phyloP scores from a whole-genome alignment of 129 eudicot species.

The Kitagawia praeruptora region DNA sequence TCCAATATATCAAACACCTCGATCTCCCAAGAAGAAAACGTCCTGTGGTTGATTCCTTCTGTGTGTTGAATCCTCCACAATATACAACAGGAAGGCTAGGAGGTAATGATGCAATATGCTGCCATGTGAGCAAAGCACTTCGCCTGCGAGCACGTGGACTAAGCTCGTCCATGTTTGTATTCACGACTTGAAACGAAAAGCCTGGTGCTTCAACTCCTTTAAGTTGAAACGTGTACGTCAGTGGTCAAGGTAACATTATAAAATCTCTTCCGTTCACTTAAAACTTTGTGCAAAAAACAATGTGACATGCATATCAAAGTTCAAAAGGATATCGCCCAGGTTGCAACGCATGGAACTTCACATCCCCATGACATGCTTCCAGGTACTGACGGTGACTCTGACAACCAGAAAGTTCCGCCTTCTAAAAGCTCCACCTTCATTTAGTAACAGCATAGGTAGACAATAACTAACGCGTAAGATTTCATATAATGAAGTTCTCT shows the following conservation, averaged over 20 bases:
- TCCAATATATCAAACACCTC: background rate
- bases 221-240: constrained; percentile 82
- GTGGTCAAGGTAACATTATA: constrained; percentile 46
- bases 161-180: constrained; percentile 87
- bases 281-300: background rate
- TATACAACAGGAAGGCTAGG: constrained; percentile 90
- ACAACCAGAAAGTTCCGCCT: constrained; percentile 99
- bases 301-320: constrained; percentile 9
- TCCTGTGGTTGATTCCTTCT: constrained; percentile 94
- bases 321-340: constrained; percentile 97
- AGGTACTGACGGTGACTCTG: constrained; percentile 95
- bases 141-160: constrained; percentile 98
- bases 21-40: constrained; percentile 28
- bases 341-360: constrained; percentile 74
- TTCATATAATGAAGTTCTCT: background rate
- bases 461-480: background rate
- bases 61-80: constrained; percentile 98
- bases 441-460: background rate
- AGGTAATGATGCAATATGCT: constrained; percentile 95
- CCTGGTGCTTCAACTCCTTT: constrained; percentile 96
- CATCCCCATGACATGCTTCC: constrained; percentile 98
- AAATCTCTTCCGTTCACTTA: background rate
- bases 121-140: constrained; percentile 97
- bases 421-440: constrained; percentile 83
- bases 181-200: constrained; percentile 90